Evolutionary conservation across 2,329 filamentous ascomycete genomes (phyloP), one percentile per base, ranked within the genome.

Genomic region (Aspergillus sp.): DNA sequence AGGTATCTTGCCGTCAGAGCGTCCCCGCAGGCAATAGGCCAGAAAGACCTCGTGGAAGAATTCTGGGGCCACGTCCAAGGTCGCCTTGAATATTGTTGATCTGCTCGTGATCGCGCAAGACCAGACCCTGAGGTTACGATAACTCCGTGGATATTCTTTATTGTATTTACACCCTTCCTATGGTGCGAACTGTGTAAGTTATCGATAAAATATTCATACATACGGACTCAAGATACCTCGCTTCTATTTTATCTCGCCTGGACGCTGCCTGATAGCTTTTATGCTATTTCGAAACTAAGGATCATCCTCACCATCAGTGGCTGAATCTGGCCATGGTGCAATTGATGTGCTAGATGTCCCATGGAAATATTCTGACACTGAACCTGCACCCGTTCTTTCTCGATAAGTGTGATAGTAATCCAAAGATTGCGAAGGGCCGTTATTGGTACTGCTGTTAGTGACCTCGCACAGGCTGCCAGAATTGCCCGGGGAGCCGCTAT

Each of bases 291-390:
- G 63, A 27, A 64, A 55, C 1, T 59, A 61, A 7, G 55, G 67
- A 25, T 70, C 65, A 44, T 74, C 71, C 43, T 69, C 72, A 48
- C 77, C 74, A 7, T 72, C 71, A 71, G 81, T 76, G 46, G 78
- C 72, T 3, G 80, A 83, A 56, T 85, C 82, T 42, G 60, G 57
- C 22, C 62, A 57, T 20, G 62, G 51, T 22, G 63, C 52, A 17
- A 20, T 41, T 20, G 38, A 23, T 7, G 19, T 7, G 20, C 19
- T 23, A 13, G 41, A 41, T 54, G 17, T 9, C 9, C 19, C 19
- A 20, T 22, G 9, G 7, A 39, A 7, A 39, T 39, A 20, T 19
- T 10, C 19, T 5, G 6, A 5, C 10, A 22, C 22, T 39, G 37
- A 10, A 22, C 19, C 17, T 20, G 37, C 17, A 20, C 19, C 12